These are phyloP conservation scores for Colletotrichum ledebouriae DNA, from an alignment of 2,329 filamentous ascomycete genomes.

Conservation along the genomic window DNA sequence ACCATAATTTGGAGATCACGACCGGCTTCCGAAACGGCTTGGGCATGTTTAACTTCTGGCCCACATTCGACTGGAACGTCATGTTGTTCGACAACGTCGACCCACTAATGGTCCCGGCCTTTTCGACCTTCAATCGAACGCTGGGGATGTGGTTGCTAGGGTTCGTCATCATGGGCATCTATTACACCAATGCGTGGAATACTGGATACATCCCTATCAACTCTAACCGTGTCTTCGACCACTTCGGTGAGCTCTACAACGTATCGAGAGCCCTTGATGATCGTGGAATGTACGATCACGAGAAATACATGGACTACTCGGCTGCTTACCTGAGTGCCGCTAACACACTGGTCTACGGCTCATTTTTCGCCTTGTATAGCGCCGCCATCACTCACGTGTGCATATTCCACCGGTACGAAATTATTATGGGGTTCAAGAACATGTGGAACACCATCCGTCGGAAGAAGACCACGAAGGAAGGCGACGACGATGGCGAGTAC, in stretches of 20 bases:
- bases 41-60: conserved; percentile 59
- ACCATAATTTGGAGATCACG: conserved; percentile 53
- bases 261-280: conserved; percentile 52
- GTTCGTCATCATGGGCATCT: conserved; percentile 49
- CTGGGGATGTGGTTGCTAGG: conserved; percentile 49
- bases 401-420: conserved; percentile 51
- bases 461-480: conserved; percentile 48
- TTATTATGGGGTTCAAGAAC: conserved; percentile 47
- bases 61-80: conserved; percentile 61
- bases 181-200: conserved; percentile 52
- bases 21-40: conserved; percentile 55
- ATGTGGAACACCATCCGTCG: conserved; percentile 45
- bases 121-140: conserved; percentile 53
- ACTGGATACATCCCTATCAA: conserved; percentile 57
- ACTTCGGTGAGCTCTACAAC: conserved; percentile 55
- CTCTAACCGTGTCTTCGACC: conserved; percentile 56
- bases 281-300: conserved; percentile 52
- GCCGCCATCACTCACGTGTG: conserved; percentile 49
- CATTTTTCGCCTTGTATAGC: conserved; percentile 49
- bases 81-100: conserved; percentile 48
- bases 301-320: conserved; percentile 52
- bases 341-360: conserved; percentile 50
- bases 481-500: conserved; percentile 54
- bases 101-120: conserved; percentile 50
- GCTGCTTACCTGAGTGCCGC: conserved; percentile 45